Conservation (phyloP, 2,329 filamentous ascomycete genomes). For the Fusarium verticillioides region DNA sequence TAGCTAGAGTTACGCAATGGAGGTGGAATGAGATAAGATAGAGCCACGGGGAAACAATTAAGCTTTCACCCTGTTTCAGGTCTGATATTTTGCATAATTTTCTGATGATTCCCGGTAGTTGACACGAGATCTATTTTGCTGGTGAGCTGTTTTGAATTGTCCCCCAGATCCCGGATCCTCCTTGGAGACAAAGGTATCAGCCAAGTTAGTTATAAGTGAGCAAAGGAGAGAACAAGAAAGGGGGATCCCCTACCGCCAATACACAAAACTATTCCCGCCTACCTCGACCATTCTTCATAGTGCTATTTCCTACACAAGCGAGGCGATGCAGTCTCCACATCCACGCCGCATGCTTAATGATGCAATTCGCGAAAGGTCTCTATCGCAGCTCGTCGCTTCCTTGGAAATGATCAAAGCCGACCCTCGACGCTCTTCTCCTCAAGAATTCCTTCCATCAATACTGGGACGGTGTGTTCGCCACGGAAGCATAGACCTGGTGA, state of each 20-base stretch:
- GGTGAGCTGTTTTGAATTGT: not conserved
- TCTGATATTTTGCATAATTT: not conserved
- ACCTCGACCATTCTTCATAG: not conserved
- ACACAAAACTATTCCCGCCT: too few relatives aligned
- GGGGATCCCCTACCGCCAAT: too few relatives aligned
- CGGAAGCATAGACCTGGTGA: not conserved
- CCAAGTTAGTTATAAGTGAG: not conserved
- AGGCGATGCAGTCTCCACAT: not conserved
- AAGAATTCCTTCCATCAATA: not conserved
- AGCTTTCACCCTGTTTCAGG: not conserved
- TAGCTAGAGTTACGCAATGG: not conserved
- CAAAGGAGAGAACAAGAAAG: not conserved
- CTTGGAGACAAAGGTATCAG: not conserved
- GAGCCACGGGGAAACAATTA: not conserved
- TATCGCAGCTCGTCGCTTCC: not conserved
- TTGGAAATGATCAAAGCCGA: not conserved
- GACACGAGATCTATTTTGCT: not conserved
- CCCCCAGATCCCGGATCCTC: too few relatives aligned
- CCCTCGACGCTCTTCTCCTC: not conserved
- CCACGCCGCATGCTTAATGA: not conserved
- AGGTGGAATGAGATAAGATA: not conserved
- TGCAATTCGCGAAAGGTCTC: not conserved
- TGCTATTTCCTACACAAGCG: rapidly evolving
- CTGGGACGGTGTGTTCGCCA: not conserved
- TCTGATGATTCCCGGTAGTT: not conserved